Evolutionary conservation across 148 eudicot species (phyloP), one percentile per base, ranked within the genome.

Genomic region (Nepenthes mirabilis): DNA sequence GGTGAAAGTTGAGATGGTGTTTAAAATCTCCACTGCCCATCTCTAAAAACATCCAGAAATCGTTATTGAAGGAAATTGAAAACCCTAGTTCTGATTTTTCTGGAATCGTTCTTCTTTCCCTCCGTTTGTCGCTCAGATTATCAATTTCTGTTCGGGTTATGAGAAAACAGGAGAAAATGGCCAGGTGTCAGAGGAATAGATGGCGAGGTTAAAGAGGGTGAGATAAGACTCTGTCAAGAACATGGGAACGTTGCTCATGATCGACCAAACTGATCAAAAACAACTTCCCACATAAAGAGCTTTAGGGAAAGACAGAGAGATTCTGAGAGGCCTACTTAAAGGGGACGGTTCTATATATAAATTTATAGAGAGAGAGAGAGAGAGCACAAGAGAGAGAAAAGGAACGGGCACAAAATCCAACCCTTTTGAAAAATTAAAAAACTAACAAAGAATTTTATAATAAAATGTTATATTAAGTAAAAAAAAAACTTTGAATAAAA

Each of bases 131-230:
- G 9, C 0, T 34, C 43, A 2, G 43, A n/a, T n/a, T 3, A 12
- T 2, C 2, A 2, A 14, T 52, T 5, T 62, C n/a, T 48, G 9
- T 36, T 11, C 12, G 68, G 35, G 73, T 68, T 78, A 79, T 49
- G 71, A 79, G 62, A 61, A 63, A 14, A 58, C 49, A 34, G 63
- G 12, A 59, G 96, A 85, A 47, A 88, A 88, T 11, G 91, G 98
- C 98, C 98, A 88, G 45, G 98, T 96, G 34, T 91, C 86, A 5
- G 91, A 80, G 33, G 86, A 68, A 7, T 88, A 88, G 65, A 88
- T 83, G 52, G 88, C 67, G 32, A 91, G 79, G 2, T 51, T 72
- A 66, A 91, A 91, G 70, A 84, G 72, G 61, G 80, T 78, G 2
- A 88, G 79, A 43, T 86, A 80, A 64, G 86, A 80, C 49, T 86